A percentile compares a stretch with the other conserved stretches of the same genome.
Conservation (phyloP, 768 basidiomycete species). For the Mycena haematopus region DNA sequence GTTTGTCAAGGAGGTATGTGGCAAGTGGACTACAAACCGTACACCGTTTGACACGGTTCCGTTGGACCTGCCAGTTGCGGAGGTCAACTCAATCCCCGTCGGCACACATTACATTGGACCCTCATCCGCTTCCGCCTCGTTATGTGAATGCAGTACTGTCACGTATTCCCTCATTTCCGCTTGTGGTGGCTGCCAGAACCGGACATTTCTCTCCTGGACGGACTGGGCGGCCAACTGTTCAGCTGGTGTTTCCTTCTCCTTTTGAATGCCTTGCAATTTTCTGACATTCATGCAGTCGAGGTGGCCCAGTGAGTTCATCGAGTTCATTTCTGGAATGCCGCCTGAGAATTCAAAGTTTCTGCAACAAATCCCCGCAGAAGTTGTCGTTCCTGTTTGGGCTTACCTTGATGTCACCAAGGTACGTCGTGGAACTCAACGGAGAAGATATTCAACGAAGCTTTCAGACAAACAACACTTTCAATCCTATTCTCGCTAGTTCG, state of each 20-base stretch:
- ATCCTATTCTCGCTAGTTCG: conserved; percentile 23
- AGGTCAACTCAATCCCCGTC: conserved; percentile 45
- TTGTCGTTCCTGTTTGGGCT: conserved; percentile 62
- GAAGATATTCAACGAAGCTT: conserved; percentile 1
- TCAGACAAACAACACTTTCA: conserved; percentile 19
- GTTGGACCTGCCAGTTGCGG: conserved; percentile 39
- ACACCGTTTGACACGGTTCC: conserved; percentile 11
- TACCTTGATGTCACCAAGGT: conserved; percentile 56
- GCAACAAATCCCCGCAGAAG: conserved; percentile 45
- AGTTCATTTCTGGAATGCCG: background rate
- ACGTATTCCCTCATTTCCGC: conserved; percentile 64
- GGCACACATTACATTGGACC: conserved; percentile 53
- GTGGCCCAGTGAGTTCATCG: conserved; percentile 37
- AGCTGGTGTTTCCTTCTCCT: background rate
- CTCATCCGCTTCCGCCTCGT: conserved; percentile 37
- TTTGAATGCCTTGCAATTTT: background rate
- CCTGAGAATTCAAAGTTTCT: conserved; percentile 48
- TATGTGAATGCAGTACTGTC: conserved; percentile 63
- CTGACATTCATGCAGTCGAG: conserved; percentile 35
- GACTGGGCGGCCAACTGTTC: conserved; percentile 46
- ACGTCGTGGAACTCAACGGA: background rate
- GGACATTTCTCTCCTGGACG: conserved; percentile 45
- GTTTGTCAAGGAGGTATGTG: conserved; percentile 48
- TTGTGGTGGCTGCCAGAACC: conserved; percentile 63
- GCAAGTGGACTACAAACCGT: background rate